Evolutionary conservation across 2,329 filamentous ascomycete species (phyloP).

Genomic region (Trichophaea hybrida): DNA sequence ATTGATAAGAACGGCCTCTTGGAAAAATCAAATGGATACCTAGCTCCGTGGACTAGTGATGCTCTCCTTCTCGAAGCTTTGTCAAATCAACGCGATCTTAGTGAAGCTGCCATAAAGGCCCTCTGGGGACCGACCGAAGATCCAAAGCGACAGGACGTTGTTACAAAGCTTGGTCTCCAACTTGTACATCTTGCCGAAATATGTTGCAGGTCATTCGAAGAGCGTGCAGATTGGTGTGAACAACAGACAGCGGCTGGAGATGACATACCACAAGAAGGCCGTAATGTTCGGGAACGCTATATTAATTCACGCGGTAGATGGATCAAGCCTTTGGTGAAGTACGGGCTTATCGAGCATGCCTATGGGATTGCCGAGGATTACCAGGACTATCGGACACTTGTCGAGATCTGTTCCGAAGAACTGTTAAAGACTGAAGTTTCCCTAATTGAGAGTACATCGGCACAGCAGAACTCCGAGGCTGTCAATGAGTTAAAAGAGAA

Average conservation of each 20-base stretch:
- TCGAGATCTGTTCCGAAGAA: constrained; percentile 32
- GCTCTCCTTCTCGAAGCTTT: constrained; percentile 28
- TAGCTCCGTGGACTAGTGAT: constrained; percentile 73
- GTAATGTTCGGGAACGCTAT: constrained; percentile 35
- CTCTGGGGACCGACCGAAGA: constrained; percentile 27
- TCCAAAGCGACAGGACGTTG: constrained; percentile 29
- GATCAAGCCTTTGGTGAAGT: constrained; percentile 39
- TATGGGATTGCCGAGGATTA: constrained; percentile 47
- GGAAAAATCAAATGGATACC: constrained; percentile 50
- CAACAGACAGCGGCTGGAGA: constrained; percentile 37
- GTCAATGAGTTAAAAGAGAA: constrained; percentile 35
- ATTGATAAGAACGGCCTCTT: constrained; percentile 51
- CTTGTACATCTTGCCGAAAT: constrained; percentile 43
- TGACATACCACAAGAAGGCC: constrained; percentile 32
- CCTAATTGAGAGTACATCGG: constrained; percentile 30
- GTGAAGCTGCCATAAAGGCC: constrained; percentile 29
- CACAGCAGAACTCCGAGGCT: constrained; percentile 8
- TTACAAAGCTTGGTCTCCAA: constrained; percentile 39
- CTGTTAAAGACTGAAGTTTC: constrained; percentile 29
- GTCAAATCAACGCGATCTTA: constrained; percentile 24
- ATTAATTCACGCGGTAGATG: constrained; percentile 34
- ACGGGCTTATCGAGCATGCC: constrained; percentile 44
- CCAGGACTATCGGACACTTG: constrained; percentile 41
- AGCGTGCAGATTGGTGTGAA: constrained; percentile 45
- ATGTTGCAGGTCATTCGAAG: constrained; percentile 44